Base-by-base conservation (phyloP, 306 rosid species). In the Begonia fuchsioides region DNA sequence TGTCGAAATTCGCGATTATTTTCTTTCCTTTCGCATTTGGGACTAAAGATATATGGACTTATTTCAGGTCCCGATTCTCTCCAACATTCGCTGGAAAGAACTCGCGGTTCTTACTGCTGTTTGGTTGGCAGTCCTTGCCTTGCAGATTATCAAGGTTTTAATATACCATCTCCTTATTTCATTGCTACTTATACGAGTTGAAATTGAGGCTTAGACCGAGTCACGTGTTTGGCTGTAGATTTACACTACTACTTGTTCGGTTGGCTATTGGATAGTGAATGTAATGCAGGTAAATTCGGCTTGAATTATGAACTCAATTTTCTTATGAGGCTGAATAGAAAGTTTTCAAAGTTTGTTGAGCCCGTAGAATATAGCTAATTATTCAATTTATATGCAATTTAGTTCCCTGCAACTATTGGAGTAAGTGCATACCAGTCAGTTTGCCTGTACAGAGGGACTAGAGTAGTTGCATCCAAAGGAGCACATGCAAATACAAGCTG, bases 71-170 rank as follows among this genome's bases (percentile, higher is more conserved):
- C 18, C 87, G 39, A 19, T 90, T 17, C 44, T 79, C 52, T 68
- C 77, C 69, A 90, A 90, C 43, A 74, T 84, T 11, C 70, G 40
- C 55, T 84, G 97, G 97, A 90, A 81, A 68, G 95, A 90, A 58
- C 35, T 69, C 50, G 97, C 93, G 62, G 86, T 90, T 66, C 82
- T 90, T 50, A 57, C 49, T 13, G 74, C 83, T 61, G 97, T 90
- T 62, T 90, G 97, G 97, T 35, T 81, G 53, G 70, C 95, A 43
- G 81, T 84, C 62, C 95, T 90, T 44, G 82, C 47, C 12, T 19
- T 90, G 52, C 97, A 90, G 66, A 76, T 90, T 20, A 72, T 52
- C 43, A 79, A 84, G 97, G 97, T 90, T 68, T 26, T 1, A 2
- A 26, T 26, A 4, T 2, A 4, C 35, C 8, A 8, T 26, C 49